These are phyloP conservation scores for Metschnikowia baotianmanensis DNA, from an alignment of 805 yeast genomes.

Conservation along the genomic window DNA sequence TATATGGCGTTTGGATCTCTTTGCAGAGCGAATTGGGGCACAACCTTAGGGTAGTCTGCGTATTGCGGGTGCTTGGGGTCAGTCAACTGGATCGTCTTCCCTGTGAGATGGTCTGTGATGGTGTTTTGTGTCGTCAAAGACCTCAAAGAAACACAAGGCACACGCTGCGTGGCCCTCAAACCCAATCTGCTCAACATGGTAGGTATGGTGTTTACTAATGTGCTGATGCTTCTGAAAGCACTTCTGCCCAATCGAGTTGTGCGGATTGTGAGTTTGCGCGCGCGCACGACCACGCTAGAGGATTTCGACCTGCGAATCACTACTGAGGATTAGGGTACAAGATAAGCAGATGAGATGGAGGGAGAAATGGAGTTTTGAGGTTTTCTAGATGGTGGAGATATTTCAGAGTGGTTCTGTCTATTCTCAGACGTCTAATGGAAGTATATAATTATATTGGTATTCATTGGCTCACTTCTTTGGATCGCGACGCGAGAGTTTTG, in stretches of 20 bases:
- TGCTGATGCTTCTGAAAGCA: constrained; percentile 2
- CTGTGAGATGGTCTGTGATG: constrained; percentile 40
- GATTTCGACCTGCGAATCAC: no score
- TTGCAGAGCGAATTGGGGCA: constrained; percentile 56
- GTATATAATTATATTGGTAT: no score
- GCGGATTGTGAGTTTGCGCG: constrained; percentile 11
- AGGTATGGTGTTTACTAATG: neutral
- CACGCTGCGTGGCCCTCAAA: constrained; percentile 11
- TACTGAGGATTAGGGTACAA: neutral
- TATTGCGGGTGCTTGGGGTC: constrained; percentile 43
- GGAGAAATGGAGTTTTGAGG: no score
- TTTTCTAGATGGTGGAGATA: no score
- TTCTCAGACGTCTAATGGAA: no score
- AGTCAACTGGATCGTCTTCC: constrained; percentile 37
- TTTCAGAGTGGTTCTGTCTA: no score
- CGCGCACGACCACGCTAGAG: constrained; percentile 13
- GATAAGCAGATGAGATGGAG: neutral
- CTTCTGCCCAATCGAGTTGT: constrained; percentile 17
- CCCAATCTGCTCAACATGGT: constrained; percentile 32
- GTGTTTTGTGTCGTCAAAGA: constrained; percentile 35
- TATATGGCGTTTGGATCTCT: constrained; percentile 71
- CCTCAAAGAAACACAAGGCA: constrained; percentile 11
- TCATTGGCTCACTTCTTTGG: no score
- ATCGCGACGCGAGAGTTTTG: no score
- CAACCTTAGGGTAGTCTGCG: constrained; percentile 64